phyloP scores from a whole-genome alignment of 495 filamentous ascomycete genomes.

The Penicillium argentinense region DNA sequence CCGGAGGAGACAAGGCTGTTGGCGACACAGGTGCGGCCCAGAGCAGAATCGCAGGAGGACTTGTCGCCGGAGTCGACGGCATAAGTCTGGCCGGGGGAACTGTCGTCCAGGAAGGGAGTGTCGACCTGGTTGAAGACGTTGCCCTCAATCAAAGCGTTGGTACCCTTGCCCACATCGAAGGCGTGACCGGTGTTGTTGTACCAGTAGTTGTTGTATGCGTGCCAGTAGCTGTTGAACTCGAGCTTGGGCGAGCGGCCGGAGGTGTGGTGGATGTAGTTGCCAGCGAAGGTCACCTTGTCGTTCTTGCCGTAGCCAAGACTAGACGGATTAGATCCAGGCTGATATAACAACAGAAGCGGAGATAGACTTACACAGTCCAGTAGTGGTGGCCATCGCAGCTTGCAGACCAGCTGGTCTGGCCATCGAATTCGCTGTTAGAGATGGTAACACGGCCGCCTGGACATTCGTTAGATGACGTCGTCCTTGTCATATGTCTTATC shows the following conservation, averaged over 20 bases:
- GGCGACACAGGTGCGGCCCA: conserved; percentile 28
- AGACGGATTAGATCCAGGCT: neutral
- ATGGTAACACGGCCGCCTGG: conserved; percentile 32
- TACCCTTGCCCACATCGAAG: conserved; percentile 26
- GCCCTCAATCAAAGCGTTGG: conserved; percentile 28
- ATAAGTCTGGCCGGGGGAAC: conserved; percentile 22
- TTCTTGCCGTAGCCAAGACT: conserved; percentile 31
- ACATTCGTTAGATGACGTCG: neutral
- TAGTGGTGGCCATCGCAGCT: conserved; percentile 56
- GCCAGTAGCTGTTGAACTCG: conserved; percentile 45
- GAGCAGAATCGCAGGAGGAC: conserved; percentile 23
- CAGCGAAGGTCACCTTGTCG: conserved; percentile 35
- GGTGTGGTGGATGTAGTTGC: conserved; percentile 50
- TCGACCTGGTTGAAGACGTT: conserved; percentile 34
- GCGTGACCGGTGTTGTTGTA: conserved; percentile 36
- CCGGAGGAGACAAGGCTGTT: conserved; percentile 28
- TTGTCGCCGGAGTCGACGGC: conserved; percentile 18
- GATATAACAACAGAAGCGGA: neutral
- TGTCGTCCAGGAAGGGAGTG: conserved; percentile 21
- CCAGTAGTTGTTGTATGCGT: conserved; percentile 41
- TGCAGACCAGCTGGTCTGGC: conserved; percentile 47
- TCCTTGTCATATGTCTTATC: neutral
- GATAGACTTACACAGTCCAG: conserved; percentile 43
- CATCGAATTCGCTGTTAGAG: conserved; percentile 50
- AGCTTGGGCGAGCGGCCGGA: conserved; percentile 55